phyloP scores from a whole-genome alignment of 2,329 filamentous ascomycete genomes.

The Penicillium palitans region DNA sequence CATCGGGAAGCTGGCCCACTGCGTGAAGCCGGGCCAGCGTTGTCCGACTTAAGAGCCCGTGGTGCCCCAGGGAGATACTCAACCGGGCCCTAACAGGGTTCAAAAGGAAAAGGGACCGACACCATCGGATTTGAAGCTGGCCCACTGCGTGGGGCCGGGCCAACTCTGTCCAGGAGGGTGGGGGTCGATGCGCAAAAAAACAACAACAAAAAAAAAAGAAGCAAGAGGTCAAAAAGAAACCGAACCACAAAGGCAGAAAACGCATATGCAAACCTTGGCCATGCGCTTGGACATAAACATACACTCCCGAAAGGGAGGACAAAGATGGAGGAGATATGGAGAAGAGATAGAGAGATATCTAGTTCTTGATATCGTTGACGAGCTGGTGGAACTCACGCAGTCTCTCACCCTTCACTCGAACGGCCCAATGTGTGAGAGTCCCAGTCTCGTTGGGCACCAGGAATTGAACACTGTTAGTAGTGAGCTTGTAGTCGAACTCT shows the following conservation, averaged over 20 bases:
- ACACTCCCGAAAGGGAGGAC: constrained; percentile 3
- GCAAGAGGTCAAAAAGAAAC: neutral
- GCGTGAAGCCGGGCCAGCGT: too few species aligned
- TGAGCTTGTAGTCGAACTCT: constrained; percentile 62
- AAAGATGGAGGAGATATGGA: neutral
- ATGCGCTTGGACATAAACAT: constrained; percentile 12
- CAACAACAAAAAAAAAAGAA: neutral
- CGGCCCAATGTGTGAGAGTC: constrained; percentile 67
- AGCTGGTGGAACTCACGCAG: constrained; percentile 15
- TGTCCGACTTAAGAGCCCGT: neutral
- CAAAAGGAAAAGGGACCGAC: neutral
- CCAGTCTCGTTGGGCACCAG: constrained; percentile 58
- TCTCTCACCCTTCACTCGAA: constrained; percentile 60
- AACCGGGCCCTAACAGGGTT: neutral
- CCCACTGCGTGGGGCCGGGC: neutral
- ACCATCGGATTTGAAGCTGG: neutral
- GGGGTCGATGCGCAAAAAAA: neutral
- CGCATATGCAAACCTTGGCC: constrained; percentile 7
- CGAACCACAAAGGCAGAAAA: neutral
- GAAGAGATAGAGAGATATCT: neutral
- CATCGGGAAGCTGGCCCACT: too few species aligned
- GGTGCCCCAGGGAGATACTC: neutral
- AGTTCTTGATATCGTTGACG: constrained; percentile 24
- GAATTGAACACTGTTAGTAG: constrained; percentile 48
- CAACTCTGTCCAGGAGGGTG: neutral